Conservation (phyloP, 83 land plant species). For the Picea abies region DNA sequence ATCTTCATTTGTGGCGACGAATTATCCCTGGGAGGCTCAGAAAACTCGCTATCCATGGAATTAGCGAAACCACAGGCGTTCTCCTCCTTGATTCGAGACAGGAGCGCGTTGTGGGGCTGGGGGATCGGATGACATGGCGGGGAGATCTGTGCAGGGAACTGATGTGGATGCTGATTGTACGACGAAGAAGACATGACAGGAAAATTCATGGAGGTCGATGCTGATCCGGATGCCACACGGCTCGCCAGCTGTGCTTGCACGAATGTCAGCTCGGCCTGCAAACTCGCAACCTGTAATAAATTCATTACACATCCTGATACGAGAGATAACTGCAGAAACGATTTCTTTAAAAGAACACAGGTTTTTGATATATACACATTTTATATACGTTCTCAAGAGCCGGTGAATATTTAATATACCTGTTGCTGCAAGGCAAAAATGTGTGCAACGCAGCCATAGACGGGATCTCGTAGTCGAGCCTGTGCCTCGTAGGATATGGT, state of each 20-base stretch:
- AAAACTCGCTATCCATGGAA: not conserved
- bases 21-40: not conserved
- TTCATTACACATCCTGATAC: not conserved
- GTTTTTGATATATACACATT: not conserved
- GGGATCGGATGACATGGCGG: not conserved
- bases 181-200: not conserved
- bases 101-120: not conserved
- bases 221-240: slow-evolving; percentile 14
- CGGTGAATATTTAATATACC: slow-evolving; percentile 28
- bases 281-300: slow-evolving; percentile 58
- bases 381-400: not conserved
- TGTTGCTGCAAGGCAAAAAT: slow-evolving; percentile 88
- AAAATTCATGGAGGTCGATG: not conserved
- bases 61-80: not conserved
- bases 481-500: slow-evolving; percentile 90
- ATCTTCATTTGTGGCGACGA: not conserved
- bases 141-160: not conserved
- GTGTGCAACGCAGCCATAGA: slow-evolving; percentile 89
- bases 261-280: slow-evolving; percentile 68
- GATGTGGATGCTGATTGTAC: not conserved
- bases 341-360: not conserved
- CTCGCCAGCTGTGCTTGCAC: slow-evolving; percentile 69
- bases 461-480: slow-evolving; percentile 79
- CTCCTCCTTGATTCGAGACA: not conserved
- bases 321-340: not conserved